Conservation (phyloP, 176 grass and related monocot genomes). For the Poa annua region DNA sequence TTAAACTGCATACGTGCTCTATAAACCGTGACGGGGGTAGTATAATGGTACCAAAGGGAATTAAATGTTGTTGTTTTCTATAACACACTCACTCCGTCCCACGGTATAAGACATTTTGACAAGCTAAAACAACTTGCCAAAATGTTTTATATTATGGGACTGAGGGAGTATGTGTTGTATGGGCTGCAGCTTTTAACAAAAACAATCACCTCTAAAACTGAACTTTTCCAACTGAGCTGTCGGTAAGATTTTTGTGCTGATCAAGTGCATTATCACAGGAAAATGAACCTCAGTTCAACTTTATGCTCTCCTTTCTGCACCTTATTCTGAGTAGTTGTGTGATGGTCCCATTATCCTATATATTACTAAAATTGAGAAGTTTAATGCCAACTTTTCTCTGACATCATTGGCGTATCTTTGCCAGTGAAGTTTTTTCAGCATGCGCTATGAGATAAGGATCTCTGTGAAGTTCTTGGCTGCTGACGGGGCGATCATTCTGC, state of each 20-base stretch:
- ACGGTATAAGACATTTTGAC: too few species aligned
- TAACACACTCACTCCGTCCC: not conserved
- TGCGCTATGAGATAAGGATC: conserved; percentile 30
- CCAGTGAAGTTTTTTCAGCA: conserved; percentile 25
- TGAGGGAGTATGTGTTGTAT: not conserved
- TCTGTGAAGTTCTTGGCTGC: conserved; percentile 31
- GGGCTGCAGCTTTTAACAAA: conserved; percentile 34
- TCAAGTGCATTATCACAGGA: conserved; percentile 42
- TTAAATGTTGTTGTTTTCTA: conserved; percentile 19
- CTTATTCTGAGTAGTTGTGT: conserved; percentile 38
- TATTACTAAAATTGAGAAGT: conserved; percentile 24
- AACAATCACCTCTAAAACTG: conserved; percentile 21
- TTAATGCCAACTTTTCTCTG: conserved; percentile 36
- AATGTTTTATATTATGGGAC: too few species aligned
- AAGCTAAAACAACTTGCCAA: too few species aligned
- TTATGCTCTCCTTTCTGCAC: conserved; percentile 36
- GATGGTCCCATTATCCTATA: conserved; percentile 35
- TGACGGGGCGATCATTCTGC: conserved; percentile 29
- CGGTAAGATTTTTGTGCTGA: conserved; percentile 36
- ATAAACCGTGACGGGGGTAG: too few species aligned
- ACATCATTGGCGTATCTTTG: conserved; percentile 44
- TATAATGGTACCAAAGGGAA: conserved; percentile 33
- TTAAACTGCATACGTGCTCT: too few species aligned
- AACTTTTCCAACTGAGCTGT: conserved; percentile 42
- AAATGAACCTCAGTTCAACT: conserved; percentile 37